These are phyloP conservation scores for Xanthoconium separans DNA, from an alignment of 1,284 basidiomycete genomes.

Conservation along the genomic window DNA sequence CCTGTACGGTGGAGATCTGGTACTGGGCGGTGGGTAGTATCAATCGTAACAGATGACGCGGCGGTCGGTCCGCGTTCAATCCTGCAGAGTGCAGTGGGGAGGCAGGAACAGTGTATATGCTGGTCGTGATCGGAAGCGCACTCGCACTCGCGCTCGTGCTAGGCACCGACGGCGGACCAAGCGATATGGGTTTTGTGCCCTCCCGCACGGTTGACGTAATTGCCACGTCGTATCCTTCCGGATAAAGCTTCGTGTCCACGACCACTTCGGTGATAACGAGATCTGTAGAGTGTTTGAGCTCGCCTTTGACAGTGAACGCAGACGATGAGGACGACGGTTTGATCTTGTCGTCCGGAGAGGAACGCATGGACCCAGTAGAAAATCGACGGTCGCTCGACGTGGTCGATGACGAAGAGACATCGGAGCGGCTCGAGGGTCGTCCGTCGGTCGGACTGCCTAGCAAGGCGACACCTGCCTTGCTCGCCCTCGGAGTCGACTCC, in stretches of 20 bases:
- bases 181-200: constrained; percentile 31
- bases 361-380: constrained; percentile 22
- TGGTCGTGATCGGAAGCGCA: constrained; percentile 52
- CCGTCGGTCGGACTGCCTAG: constrained; percentile 10
- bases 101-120: constrained; percentile 69
- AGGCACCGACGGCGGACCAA: constrained; percentile 16
- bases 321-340: constrained; percentile 41
- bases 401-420: constrained; percentile 16
- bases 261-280: constrained; percentile 70
- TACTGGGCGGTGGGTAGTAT: constrained; percentile 82
- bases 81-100: constrained; percentile 79
- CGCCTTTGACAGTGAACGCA: constrained; percentile 60
- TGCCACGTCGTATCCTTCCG: constrained; percentile 62
- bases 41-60: constrained; percentile 73
- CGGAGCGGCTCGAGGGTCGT: constrained; percentile 11
- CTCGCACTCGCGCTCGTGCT: neutral
- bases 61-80: constrained; percentile 53
- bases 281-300: constrained; percentile 55
- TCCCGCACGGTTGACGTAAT: constrained; percentile 47
- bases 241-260: constrained; percentile 74
- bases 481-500: constrained; percentile 19
- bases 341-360: constrained; percentile 21
- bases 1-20: constrained; percentile 68
- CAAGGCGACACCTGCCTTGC: constrained; percentile 3
- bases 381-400: constrained; percentile 8